Evolutionary conservation across 495 filamentous ascomycete genomes (phyloP), one percentile per base, ranked within the genome.

Genomic region (Oidiodendron maius): DNA sequence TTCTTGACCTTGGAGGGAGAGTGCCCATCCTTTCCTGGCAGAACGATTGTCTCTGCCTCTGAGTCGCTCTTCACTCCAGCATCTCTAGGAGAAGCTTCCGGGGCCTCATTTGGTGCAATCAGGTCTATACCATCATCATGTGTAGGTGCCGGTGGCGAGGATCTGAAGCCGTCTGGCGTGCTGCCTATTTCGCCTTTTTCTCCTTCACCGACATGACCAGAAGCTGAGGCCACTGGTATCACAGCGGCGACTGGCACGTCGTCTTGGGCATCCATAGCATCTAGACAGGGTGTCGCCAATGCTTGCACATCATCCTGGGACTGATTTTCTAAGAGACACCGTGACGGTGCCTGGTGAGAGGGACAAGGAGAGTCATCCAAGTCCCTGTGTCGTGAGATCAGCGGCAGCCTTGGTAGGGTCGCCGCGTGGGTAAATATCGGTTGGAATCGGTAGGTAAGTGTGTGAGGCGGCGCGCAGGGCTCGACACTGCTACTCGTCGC

Each of bases 41-140:
- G 71, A 38, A 89, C 83, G 50, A 89, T 86, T 4, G 86, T 91
- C 66, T 89, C 85, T 48, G 86, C 85, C 63, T 91, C 86, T 11
- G 85, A 89, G 60, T 89, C 84, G 45, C 74, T 78, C 30, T 80
- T 77, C 48, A 56, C 66, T 22, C 41, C 62, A 42, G 56, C 63
- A 64, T 56, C 53, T n/a, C n/a, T n/a, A n/a, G n/a, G n/a, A n/a
- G n/a, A n/a, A n/a, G n/a, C n/a, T 16, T 71, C 69, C 1, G 35
- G 17, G 12, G 23, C n/a, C 13, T n/a, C 46, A 30, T 55, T 53
- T 13, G 43, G 35, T 13, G 39, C 40, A 39, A 53, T 51, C 34
- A 58, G 6, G 37, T 61, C 49, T 55, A 61, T 58, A 15, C 40
- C 44, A 38, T 15, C 44, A 30, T 44, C 40, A n/a, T 45, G 35